Base-by-base conservation (phyloP, 805 yeast species). In the Starmerella potacharoeniae region DNA sequence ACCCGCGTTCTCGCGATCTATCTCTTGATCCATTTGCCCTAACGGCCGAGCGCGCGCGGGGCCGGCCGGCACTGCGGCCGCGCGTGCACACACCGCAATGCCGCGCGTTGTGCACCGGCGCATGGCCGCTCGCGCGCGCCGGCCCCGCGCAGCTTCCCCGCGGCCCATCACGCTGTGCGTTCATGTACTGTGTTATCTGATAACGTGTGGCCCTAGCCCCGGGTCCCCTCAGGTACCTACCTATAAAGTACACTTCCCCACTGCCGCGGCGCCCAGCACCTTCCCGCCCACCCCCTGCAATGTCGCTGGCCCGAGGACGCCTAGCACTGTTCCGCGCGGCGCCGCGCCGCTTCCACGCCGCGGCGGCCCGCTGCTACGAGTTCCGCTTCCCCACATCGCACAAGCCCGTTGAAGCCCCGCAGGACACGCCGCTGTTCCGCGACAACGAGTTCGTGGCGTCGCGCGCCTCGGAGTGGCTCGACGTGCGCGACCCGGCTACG, bases 401-500 rank as follows among this genome's bases (percentile, higher is more conserved):
- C 59, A 64, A 63, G 30, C 62, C 66, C 53, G 61, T 69, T 44
- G 55, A 53, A 16, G 55, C 57, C 36, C 68, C 71, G 28, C 66
- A 62, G 6, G 76, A 63, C 51, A 72, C 71, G 53, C 67, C 67
- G 52, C 62, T 64, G 50, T 73, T 65, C 59, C 59, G 73, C 48
- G 70, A 80, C 64, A 80, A 80, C 65, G 57, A 78, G 68, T 71
- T 77, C 54, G 69, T 77, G 57, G 72, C 75, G 59, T 75, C 80
- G 30, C 75, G 73, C 51, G 70, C 85, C 7, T 62, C 70, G 13
- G 73, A 74, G 58, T 78, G 88, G 88, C 80, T 76, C 63, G 87
- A 83, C 58, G 75, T 84, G 53, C 80, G 75, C 67, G 91, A 84
- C 66, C 91, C 91, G 28, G 85, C 90, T 55, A 84, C 91, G 53